Evolutionary conservation across 2,329 filamentous ascomycete genomes (phyloP), one percentile per base, ranked within the genome.

Genomic region (Hypoxylon sp.): DNA sequence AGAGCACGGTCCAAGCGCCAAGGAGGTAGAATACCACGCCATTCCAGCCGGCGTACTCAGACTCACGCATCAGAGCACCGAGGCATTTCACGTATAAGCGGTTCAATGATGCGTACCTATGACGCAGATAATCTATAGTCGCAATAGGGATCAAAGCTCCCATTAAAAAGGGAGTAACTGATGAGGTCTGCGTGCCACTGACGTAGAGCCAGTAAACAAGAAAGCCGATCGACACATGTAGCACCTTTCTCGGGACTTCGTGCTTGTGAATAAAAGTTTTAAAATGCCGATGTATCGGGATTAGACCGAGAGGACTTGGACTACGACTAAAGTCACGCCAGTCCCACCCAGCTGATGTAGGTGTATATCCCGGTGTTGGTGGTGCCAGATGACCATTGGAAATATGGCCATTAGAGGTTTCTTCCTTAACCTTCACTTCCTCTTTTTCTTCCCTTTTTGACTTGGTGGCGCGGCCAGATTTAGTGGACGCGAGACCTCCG

Each of bases 211-310:
- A 92, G 49, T 97, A 87, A 19, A 95, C 93, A 67, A 98, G 86
- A 82, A 98, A 98, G 60, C 96, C 96, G 77, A 99, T 99, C 51
- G 94, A 98, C 63, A 98, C 93, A 79, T 99, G 96, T 38, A 99
- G 86, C 43, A 90, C 84, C 80, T 99, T 99, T 74, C 96, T 91
- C 9, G 96, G 96, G 58, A 99, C 94, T 82, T 99, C 96, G 80
- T 99, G 95, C 75, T 93, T 94, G 85, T 99, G 96, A 69, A 97
- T 93, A 77, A 99, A 94, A 28, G 87, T 91, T 74, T 93, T 89
- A 88, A 96, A 99, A 77, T 96, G 91, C 67, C 93, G 87, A 80
- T 99, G 96, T 75, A 99, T 95, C 2, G 96, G 96, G 67, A 99
- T 99, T 52, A 98, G 85, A 7, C 96, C 96, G 3, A 98, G 86